Conservation (phyloP, 495 filamentous ascomycete genomes). For the Articulospora tetracladia region DNA sequence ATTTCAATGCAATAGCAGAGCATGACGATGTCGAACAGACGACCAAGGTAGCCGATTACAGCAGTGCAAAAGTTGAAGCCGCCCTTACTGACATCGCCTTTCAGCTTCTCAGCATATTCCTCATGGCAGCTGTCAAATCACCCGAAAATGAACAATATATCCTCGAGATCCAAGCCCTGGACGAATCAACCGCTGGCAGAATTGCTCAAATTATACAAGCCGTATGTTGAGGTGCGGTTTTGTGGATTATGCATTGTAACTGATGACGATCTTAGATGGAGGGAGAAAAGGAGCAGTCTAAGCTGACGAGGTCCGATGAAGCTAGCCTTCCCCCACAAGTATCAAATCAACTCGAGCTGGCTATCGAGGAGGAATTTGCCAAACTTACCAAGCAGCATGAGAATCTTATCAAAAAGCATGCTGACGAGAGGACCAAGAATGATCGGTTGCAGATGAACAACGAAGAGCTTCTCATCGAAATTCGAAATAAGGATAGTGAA, state of each 20-base stretch:
- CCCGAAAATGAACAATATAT: constrained; percentile 53
- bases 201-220: constrained; percentile 49
- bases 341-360: constrained; percentile 33
- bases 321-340: background rate
- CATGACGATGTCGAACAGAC: constrained; percentile 23
- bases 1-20: constrained; percentile 58
- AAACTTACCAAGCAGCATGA: constrained; percentile 39
- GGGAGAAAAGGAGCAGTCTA: background rate
- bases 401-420: constrained; percentile 46
- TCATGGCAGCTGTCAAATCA: constrained; percentile 58
- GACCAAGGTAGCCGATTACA: constrained; percentile 15
- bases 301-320: background rate
- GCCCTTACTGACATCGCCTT: constrained; percentile 27
- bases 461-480: constrained; percentile 56
- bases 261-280: background rate
- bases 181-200: constrained; percentile 39
- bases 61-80: background rate
- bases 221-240: constrained; percentile 10
- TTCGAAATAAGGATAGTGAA: constrained; percentile 45
- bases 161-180: constrained; percentile 43
- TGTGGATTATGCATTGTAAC: background rate
- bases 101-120: constrained; percentile 61
- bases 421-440: constrained; percentile 51
- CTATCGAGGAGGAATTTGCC: constrained; percentile 50
- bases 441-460: constrained; percentile 56